Evolutionary conservation across 2,329 filamentous ascomycete species (phyloP).

Genomic region (Pleurostoma richardsiae): DNA sequence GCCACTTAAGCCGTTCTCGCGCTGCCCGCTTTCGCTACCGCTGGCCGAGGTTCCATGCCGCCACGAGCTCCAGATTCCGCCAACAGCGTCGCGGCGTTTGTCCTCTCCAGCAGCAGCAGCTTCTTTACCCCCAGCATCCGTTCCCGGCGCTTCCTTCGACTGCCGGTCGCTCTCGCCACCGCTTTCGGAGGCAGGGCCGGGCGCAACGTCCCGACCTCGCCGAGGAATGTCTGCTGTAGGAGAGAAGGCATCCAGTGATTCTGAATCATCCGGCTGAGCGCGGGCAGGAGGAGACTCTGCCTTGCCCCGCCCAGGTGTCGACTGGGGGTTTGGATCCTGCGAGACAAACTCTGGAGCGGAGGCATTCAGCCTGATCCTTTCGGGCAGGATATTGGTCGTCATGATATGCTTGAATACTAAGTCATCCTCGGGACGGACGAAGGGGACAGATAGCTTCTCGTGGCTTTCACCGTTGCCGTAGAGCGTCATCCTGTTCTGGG

Average conservation of each 20-base stretch:
- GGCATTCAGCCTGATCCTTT: slow-evolving; percentile 54
- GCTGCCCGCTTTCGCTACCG: slow-evolving; percentile 46
- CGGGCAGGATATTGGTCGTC: slow-evolving; percentile 52
- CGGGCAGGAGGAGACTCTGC: background rate
- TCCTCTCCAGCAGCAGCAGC: slow-evolving; percentile 16
- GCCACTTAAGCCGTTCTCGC: slow-evolving; percentile 52
- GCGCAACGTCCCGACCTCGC: no score
- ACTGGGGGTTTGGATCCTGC: slow-evolving; percentile 15
- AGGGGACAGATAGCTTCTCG: slow-evolving; percentile 82
- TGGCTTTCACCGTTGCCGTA: slow-evolving; percentile 69
- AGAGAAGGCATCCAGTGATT: slow-evolving; percentile 2
- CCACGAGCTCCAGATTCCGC: slow-evolving; percentile 68
- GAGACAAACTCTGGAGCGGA: slow-evolving; percentile 39
- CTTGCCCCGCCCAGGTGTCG: slow-evolving; percentile 2
- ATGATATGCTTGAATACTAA: slow-evolving; percentile 70
- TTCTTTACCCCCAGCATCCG: slow-evolving; percentile 18
- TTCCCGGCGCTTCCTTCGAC: slow-evolving; percentile 17
- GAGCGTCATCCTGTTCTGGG: slow-evolving; percentile 81
- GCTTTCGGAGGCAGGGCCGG: slow-evolving; percentile 24
- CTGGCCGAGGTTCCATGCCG: slow-evolving; percentile 48
- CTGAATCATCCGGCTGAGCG: background rate
- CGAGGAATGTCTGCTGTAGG: slow-evolving; percentile 12
- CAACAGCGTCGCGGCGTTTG: slow-evolving; percentile 38
- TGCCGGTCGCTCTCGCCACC: slow-evolving; percentile 37
- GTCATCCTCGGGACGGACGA: slow-evolving; percentile 89